phyloP scores from a whole-genome alignment of 495 filamentous ascomycete species.

The Thozetella sp. region DNA sequence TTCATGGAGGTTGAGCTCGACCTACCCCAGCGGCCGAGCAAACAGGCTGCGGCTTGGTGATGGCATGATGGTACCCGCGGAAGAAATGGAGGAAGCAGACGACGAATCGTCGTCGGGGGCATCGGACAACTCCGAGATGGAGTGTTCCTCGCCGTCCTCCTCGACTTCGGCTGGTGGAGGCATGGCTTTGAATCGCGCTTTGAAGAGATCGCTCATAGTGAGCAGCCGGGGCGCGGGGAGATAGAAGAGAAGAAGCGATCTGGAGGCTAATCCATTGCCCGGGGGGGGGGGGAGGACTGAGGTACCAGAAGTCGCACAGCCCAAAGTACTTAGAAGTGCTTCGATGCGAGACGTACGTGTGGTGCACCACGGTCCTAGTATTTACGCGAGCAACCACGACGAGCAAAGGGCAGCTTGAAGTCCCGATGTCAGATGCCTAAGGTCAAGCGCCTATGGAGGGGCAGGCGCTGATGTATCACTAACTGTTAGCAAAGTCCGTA shows the following conservation, averaged over 20 bases:
- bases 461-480: no score
- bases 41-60: slow-evolving; percentile 74
- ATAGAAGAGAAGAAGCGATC: slow-evolving; percentile 6
- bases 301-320: no score
- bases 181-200: slow-evolving; percentile 69
- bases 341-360: no score
- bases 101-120: slow-evolving; percentile 71
- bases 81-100: slow-evolving; percentile 77
- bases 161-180: slow-evolving; percentile 58
- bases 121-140: slow-evolving; percentile 36
- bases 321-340: no score
- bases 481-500: no score
- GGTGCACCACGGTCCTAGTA: no score
- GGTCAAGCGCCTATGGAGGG: no score
- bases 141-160: slow-evolving; percentile 44
- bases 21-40: slow-evolving; percentile 66
- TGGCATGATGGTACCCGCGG: slow-evolving; percentile 85
- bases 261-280: neutral
- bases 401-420: no score
- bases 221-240: slow-evolving; percentile 1
- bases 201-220: slow-evolving; percentile 85
- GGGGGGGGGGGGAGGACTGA: no score
- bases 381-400: no score
- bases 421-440: no score
- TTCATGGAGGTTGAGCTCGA: slow-evolving; percentile 14